A percentile compares a stretch with the other conserved stretches of the same genome.
Conservation (phyloP, 202 grass and related monocot genomes). For the Saccharum hybrid region DNA sequence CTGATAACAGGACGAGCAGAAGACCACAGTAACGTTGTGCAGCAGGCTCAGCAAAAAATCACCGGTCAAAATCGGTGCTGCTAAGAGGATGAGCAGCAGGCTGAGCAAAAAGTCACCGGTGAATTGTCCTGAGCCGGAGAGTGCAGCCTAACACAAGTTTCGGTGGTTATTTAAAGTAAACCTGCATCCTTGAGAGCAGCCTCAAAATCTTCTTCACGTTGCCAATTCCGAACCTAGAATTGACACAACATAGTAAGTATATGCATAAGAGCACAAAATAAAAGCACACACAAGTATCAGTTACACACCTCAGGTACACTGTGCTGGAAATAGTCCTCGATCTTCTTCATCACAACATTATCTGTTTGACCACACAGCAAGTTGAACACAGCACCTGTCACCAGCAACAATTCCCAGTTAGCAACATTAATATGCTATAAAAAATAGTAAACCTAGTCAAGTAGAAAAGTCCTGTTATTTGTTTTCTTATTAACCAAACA, state of each 20-base stretch:
- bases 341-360: conserved; percentile 79
- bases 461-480: not conserved
- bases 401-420: conserved; percentile 33
- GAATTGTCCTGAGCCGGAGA: not conserved
- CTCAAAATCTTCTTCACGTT: conserved; percentile 86
- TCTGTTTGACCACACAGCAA: conserved; percentile 73
- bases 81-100: not conserved
- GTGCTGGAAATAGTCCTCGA: conserved; percentile 78
- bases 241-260: not conserved
- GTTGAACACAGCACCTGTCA: conserved; percentile 93
- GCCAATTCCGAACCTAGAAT: conserved; percentile 74
- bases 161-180: conserved; percentile 49
- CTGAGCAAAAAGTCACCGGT: not conserved
- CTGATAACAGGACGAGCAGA: too few relatives aligned
- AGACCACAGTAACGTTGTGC: not conserved
- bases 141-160: not conserved
- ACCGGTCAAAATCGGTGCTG: not conserved
- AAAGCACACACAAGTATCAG: not conserved
- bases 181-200: conserved; percentile 89
- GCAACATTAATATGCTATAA: not conserved
- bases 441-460: not conserved
- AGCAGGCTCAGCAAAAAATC: conserved; percentile 12
- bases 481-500: not conserved
- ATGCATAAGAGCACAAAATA: conserved; percentile 1
- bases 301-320: conserved; percentile 66